These are phyloP conservation scores for Cornus florida DNA, from an alignment of 148 eudicot species.

Conservation along the genomic window DNA sequence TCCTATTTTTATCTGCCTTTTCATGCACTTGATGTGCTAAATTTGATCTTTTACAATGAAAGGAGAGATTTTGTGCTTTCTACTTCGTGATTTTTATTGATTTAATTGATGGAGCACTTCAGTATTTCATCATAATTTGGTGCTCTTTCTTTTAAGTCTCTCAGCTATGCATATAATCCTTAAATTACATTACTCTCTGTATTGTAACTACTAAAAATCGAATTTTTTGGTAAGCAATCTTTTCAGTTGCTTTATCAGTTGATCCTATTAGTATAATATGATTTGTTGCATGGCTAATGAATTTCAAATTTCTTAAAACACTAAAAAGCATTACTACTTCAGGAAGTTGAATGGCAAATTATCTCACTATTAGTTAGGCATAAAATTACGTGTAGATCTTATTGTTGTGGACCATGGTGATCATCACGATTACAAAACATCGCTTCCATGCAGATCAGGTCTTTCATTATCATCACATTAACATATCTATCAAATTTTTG, in stretches of 20 bases:
- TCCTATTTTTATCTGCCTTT: not conserved
- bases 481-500: not conserved
- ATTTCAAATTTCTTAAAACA: too few species aligned
- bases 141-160: not conserved
- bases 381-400: not conserved
- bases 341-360: too few species aligned
- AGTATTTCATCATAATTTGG: not conserved
- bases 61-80: not conserved
- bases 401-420: not conserved
- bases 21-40: not conserved
- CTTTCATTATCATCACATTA: not conserved
- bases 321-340: too few species aligned
- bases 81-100: not conserved
- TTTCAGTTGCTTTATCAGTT: not conserved
- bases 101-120: not conserved
- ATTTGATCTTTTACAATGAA: not conserved
- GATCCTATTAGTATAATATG: not conserved
- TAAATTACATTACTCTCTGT: not conserved
- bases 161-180: conserved; percentile 3
- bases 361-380: too few species aligned
- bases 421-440: not conserved
- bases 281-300: too few species aligned
- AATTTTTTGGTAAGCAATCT: not conserved
- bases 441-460: not conserved
- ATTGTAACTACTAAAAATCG: not conserved